These are phyloP conservation scores for Sporothrix schenckii DNA, from an alignment of 2,329 filamentous ascomycete genomes.

Conservation along the genomic window DNA sequence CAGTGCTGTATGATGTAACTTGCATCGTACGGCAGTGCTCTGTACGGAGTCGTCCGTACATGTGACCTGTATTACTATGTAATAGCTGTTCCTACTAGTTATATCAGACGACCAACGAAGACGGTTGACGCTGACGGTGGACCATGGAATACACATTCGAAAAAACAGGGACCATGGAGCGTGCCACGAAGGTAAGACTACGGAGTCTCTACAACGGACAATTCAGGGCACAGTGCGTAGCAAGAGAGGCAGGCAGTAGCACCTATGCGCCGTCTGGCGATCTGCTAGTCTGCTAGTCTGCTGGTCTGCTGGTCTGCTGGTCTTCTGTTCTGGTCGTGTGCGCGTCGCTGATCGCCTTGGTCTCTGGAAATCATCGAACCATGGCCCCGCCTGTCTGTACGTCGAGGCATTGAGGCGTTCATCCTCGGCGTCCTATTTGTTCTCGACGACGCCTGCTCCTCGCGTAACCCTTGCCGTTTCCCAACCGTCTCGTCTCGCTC, in stretches of 20 bases:
- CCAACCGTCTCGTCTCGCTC: constrained; percentile 23
- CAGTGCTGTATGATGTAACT: neutral
- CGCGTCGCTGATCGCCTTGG: neutral
- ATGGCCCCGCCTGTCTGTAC: neutral
- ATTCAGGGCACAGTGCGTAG: too few species aligned
- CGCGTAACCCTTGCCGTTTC: neutral
- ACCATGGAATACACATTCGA: neutral
- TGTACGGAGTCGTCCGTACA: neutral
- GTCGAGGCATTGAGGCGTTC: neutral
- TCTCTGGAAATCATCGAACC: constrained; percentile 4
- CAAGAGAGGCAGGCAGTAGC: too few species aligned
- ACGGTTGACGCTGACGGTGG: neutral
- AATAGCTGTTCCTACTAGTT: neutral
- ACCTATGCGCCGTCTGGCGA: too few species aligned
- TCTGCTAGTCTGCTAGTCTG: too few species aligned
- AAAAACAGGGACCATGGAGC: constrained; percentile 1
- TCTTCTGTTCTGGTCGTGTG: neutral
- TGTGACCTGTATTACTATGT: too few species aligned
- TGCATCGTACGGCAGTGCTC: neutral
- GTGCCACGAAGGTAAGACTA: neutral
- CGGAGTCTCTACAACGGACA: too few species aligned
- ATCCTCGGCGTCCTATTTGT: neutral
- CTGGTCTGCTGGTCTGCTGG: too few species aligned
- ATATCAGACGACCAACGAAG: neutral
- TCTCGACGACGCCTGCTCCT: neutral